These are phyloP conservation scores for Cydonia oblonga DNA, from an alignment of 331 rosid species.

Conservation along the genomic window DNA sequence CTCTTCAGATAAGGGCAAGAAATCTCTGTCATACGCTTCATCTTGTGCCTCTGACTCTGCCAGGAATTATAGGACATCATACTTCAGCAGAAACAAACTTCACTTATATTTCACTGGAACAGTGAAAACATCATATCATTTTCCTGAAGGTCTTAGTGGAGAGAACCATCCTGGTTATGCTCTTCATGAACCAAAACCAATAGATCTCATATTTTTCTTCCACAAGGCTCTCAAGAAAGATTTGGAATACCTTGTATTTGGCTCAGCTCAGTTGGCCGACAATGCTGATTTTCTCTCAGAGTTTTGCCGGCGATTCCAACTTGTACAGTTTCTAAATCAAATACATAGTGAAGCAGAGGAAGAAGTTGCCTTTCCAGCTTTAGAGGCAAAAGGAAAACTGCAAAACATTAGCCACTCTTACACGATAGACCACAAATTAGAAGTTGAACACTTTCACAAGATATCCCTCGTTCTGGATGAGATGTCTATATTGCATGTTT, in stretches of 20 bases:
- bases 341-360: constrained; percentile 89
- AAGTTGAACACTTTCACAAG: constrained; percentile 39
- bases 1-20: constrained; percentile 24
- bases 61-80: constrained; percentile 39
- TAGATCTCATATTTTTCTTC: constrained; percentile 68
- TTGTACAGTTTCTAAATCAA: constrained; percentile 56
- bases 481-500: constrained; percentile 42
- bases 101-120: constrained; percentile 56
- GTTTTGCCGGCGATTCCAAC: constrained; percentile 50
- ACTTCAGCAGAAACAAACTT: constrained; percentile 55
- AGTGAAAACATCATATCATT: constrained; percentile 30
- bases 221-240: constrained; percentile 94
- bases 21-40: constrained; percentile 17
- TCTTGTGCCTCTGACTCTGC: constrained; percentile 28
- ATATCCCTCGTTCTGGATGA: constrained; percentile 57
- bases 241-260: constrained; percentile 67
- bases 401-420: constrained; percentile 82
- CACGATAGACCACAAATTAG: constrained; percentile 73
- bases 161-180: constrained; percentile 25
- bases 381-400: constrained; percentile 64
- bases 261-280: constrained; percentile 63
- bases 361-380: constrained; percentile 82
- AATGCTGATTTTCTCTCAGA: constrained; percentile 42
- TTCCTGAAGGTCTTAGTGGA: constrained; percentile 26
- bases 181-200: constrained; percentile 54